phyloP scores from a whole-genome alignment of 257 asterid species.

The Salvia splendens region DNA sequence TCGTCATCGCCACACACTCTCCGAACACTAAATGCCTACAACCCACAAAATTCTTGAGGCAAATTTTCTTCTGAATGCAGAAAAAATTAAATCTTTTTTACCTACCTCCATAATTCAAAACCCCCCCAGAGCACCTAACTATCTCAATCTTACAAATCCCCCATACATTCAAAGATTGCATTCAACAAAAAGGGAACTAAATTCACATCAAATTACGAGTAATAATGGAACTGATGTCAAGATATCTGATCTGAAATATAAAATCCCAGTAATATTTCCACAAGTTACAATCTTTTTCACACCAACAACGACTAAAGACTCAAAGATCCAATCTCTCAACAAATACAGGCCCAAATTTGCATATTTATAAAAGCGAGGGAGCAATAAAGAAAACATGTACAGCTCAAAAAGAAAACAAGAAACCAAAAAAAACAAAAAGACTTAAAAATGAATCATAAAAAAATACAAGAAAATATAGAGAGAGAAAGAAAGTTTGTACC shows the following conservation, averaged over 20 bases:
- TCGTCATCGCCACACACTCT: slow-evolving; percentile 1
- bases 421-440: background rate
- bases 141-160: slow-evolving; percentile 10
- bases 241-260: background rate
- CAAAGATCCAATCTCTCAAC: slow-evolving; percentile 14
- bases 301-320: slow-evolving; percentile 10
- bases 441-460: no score
- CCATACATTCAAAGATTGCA: slow-evolving; percentile 16
- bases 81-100: background rate
- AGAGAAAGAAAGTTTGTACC: slow-evolving; percentile 30
- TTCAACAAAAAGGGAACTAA: slow-evolving; percentile 24
- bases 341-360: slow-evolving; percentile 12
- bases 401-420: background rate
- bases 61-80: background rate
- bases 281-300: slow-evolving; percentile 25
- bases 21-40: background rate
- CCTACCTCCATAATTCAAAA: background rate
- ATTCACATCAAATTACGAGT: slow-evolving; percentile 11
- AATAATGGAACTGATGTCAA: background rate
- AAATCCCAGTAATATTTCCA: slow-evolving; percentile 23
- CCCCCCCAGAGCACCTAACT: slow-evolving; percentile 15
- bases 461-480: background rate
- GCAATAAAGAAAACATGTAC: background rate
- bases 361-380: slow-evolving; percentile 8
- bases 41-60: background rate